Evolutionary conservation across 2,329 filamentous ascomycete species (phyloP).

Genomic region (Neocucurbitaria cava): DNA sequence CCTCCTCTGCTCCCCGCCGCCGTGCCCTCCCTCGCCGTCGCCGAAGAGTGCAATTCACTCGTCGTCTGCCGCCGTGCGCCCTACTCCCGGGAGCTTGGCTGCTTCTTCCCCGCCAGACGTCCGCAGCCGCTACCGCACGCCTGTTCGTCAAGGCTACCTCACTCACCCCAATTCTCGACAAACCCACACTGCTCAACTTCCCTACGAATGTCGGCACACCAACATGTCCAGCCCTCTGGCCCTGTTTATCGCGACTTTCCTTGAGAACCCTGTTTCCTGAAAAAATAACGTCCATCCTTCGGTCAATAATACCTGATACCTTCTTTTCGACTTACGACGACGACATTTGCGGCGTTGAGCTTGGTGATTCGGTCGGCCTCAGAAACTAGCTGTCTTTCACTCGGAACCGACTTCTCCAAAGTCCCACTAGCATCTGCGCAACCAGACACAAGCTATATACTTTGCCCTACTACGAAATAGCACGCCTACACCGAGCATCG

Average conservation of each 20-base stretch:
- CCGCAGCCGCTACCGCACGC: conserved; percentile 13
- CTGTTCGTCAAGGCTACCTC: conserved; percentile 21
- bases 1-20: conserved; percentile 25
- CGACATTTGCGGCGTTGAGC: conserved; percentile 31
- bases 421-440: conserved; percentile 6
- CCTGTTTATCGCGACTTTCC: conserved; percentile 57
- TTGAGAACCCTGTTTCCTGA: conserved; percentile 59
- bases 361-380: conserved; percentile 25
- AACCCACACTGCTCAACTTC: conserved; percentile 19
- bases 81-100: conserved; percentile 10
- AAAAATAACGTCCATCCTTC: conserved; percentile 42
- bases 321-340: conserved; percentile 37
- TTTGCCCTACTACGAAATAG: conserved; percentile 14
- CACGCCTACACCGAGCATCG: conserved; percentile 9
- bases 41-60: conserved; percentile 22
- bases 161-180: conserved; percentile 14
- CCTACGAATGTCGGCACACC: conserved; percentile 54
- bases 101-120: conserved; percentile 16
- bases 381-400: conserved; percentile 1
- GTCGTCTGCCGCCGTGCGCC: conserved; percentile 19
- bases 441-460: conserved; percentile 2
- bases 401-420: conserved; percentile 2
- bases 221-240: conserved; percentile 59
- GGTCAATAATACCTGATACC: conserved; percentile 32
- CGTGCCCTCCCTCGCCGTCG: conserved; percentile 9